Evolutionary conservation across 2,329 filamentous ascomycete genomes (phyloP), one percentile per base, ranked within the genome.

Genomic region (Basipetospora chlamydospora): DNA sequence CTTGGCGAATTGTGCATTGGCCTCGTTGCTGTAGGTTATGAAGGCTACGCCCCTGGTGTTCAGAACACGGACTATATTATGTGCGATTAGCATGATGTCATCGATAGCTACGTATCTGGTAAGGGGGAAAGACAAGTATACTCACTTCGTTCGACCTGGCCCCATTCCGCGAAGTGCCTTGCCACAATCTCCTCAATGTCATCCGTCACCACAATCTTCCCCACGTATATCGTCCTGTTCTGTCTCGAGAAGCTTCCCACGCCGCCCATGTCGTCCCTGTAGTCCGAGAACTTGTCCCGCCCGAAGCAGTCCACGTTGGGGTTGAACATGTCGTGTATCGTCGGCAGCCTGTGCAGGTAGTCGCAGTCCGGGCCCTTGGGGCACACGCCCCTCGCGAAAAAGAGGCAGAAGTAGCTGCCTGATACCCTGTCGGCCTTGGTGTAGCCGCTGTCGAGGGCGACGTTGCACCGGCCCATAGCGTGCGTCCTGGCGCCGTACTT

Each of bases 161-260:
- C 90, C 87, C 87, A 98, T 68, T 98, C 90, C 17, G 85, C 80
- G 53, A 96, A 95, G 59, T 98, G 90, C 11, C 92, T 70, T 21
- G 88, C 79, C 5, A 96, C 88, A 25, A 96, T 74, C 59, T 98
- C 90, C 54, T 98, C 88, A 43, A 96, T 95, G 51, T 96, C 88
- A 55, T 96, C 90, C 10, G 80, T 88, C 25, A 94, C 88, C 55
- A 95, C 85, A 55, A 98, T 95, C 33, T 87, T 69, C 5, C 90
- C 90, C 1, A 95, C 74, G 49, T 98, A 98, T 5, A 98, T 66
- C 1, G 90, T 98, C 22, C 90, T 70, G 53, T 98, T 98, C 51
- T 93, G 83, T 16, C 90, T 71, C 74, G 87, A 80, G 52, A 98
- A 98, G 42, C 76, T 85, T 18, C 90, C 90, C 2, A 95, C 86